Evolutionary conservation across 495 filamentous ascomycete genomes (phyloP), one percentile per base, ranked within the genome.

Genomic region (Endocarpon pusillum): DNA sequence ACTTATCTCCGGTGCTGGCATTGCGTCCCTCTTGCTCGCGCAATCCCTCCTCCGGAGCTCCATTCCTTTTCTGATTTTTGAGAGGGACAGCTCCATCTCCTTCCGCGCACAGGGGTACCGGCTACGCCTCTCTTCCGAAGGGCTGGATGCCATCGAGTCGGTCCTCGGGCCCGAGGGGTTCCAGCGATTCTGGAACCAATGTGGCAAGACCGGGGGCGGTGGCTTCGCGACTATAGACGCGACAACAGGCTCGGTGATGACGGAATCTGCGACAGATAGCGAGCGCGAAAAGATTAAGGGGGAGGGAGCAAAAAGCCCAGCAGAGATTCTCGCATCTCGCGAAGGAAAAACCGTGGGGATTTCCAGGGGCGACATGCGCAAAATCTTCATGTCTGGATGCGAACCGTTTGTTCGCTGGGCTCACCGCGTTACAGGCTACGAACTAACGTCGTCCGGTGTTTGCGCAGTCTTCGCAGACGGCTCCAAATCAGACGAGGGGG

Each of bases 41-140:
- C 65, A 62, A 36, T 59, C 59, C 4, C 58, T 71, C 16, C 54
- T 42, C 5, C 53, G 42, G 6, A 48, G 60, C 31, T 37, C 38
- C 0, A 64, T 67, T 15, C 64, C 66, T n/a, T 69, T 65, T 47
- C 45, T 39, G 10, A 48, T 71, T 30, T 68, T 61, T 39, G 66
- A 71, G 44, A 53, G 58, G 14, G 67, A 71, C 35, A 36, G 47
- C 4, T 62, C 58, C 0, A 49, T 68, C 35, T 45, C 49, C 1
- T 65, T 62, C 38, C 64, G 66, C 24, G 61, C 57, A 2, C 66
- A 69, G 35, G 66, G 67, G 5, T 69, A 71, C 47, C 47, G 67
- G 2, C 46, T 71, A 8, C 60, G 65, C 14, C 53, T 71, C 4
- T 69, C 66, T 1, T 7, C 40, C 2, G 54, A 66, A 42, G 63